Conservation (phyloP, 805 yeast species). For the Yarrowia porcina region DNA sequence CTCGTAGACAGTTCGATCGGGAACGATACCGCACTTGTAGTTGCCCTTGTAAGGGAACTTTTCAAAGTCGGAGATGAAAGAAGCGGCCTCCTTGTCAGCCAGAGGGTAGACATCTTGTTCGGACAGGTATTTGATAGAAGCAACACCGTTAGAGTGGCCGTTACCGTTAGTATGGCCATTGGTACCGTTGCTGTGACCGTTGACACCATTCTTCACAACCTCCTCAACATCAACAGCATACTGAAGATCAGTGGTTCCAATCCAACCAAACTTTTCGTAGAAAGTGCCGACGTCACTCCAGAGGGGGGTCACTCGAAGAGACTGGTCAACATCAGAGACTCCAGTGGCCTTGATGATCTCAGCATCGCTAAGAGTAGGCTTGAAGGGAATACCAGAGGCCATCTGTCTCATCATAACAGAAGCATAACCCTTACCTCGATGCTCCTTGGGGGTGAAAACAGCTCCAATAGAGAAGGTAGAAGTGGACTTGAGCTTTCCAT, state of each 20-base stretch:
- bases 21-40: slow-evolving; percentile 30
- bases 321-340: slow-evolving; percentile 27
- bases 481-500: slow-evolving; percentile 28
- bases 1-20: slow-evolving; percentile 27
- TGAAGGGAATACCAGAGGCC: neutral
- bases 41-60: slow-evolving; percentile 27
- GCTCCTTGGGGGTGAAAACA: slow-evolving; percentile 50
- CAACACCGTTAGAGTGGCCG: neutral
- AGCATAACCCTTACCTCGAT: slow-evolving; percentile 58
- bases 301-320: slow-evolving; percentile 44
- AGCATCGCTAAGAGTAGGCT: neutral
- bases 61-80: neutral
- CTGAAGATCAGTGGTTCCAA: slow-evolving; percentile 29
- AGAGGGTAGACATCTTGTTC: neutral
- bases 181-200: neutral
- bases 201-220: neutral
- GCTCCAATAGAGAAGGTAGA: slow-evolving; percentile 48
- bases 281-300: slow-evolving; percentile 74
- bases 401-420: slow-evolving; percentile 9
- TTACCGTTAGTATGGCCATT: neutral
- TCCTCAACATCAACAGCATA: slow-evolving; percentile 9
- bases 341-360: slow-evolving; percentile 22
- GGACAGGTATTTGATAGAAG: neutral
- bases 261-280: slow-evolving; percentile 58
- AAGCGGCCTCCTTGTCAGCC: neutral